Conservation (phyloP, 73 alveolate genomes). For the Strombidium stylifer region DNA sequence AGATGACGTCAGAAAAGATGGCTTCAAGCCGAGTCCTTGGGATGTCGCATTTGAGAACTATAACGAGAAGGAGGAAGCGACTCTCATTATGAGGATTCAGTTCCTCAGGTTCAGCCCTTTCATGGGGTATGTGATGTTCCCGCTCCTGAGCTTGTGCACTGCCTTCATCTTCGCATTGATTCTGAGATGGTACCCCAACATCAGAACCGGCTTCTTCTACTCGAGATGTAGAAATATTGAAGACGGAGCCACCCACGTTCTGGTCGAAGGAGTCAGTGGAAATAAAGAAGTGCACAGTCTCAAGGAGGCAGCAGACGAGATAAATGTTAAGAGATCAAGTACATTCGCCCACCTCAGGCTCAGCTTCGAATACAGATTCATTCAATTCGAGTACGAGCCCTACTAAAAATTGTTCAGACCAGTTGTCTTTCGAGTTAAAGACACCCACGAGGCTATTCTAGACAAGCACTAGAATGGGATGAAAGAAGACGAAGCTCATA, state of each 20-base stretch:
- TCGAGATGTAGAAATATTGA: background rate
- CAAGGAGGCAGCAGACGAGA: too few species aligned
- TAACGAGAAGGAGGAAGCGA: conserved; percentile 28
- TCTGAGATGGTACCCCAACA: conserved; percentile 28
- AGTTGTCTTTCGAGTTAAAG: background rate
- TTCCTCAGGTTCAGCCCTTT: background rate
- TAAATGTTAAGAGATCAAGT: background rate
- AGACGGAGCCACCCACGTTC: conserved; percentile 20
- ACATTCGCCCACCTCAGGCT: too few species aligned
- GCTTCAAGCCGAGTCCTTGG: background rate
- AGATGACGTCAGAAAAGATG: too few species aligned
- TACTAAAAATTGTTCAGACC: conserved; percentile 14
- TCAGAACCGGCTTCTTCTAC: conserved; percentile 16
- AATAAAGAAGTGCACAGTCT: background rate
- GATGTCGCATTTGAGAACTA: conserved; percentile 1
- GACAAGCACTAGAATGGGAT: background rate
- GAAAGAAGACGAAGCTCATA: background rate
- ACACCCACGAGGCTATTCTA: background rate
- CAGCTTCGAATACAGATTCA: conserved; percentile 30
- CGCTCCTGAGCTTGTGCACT: background rate
- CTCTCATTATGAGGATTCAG: background rate
- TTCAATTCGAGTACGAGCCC: conserved; percentile 2
- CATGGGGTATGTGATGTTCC: background rate
- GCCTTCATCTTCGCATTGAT: conserved; percentile 14
- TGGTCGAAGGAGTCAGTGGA: background rate